Evolutionary conservation across 257 asterid species (phyloP), one percentile per base, ranked within the genome.

Genomic region (Orobanche coerulescens): DNA sequence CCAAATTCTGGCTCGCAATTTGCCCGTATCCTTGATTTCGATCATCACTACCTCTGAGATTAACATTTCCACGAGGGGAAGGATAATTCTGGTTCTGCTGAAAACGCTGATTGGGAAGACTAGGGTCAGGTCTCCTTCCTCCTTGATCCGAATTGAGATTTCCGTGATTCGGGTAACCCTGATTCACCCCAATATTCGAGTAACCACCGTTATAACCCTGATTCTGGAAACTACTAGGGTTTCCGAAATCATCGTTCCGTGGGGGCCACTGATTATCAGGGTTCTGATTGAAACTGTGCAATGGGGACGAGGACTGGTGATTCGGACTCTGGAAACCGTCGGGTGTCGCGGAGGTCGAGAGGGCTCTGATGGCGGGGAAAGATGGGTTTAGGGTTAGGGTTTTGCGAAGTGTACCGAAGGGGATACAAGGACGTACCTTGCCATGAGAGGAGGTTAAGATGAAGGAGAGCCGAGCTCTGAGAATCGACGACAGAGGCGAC

Each of bases 291-390:
- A 20, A 42, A 64, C 57, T 42, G 69, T 68, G 60, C 0, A 81
- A 58, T 26, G 83, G 70, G 49, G 56, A 30, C 18, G 86, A 49
- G 1, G 78, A 57, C 64, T 66, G 82, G 10, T 43, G 51, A 65
- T 60, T 65, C 7, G 62, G 71, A 20, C 47, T 39, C 34, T 68
- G 79, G 31, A 50, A 60, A 42, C 71, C 69, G 28, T 79, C 79
- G 40, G 84, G 78, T 14, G 62, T 25, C 42, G 84, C 73, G 4
- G 80, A 82, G 46, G 90, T 75, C 1, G 90, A 67, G 49, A 85
- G 77, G 62, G 73, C 19, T 75, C 69, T 71, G 42, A 64, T 25
- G 20, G 77, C 59, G 44, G 62, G 73, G 56, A 61, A 5, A n/a
- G 60, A 51, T 34, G 74, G 71, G 30, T 14, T 65, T 62, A 57